Base-by-base conservation (phyloP, 169 alveolate genomes). In the Plasmodium fragile region DNA sequence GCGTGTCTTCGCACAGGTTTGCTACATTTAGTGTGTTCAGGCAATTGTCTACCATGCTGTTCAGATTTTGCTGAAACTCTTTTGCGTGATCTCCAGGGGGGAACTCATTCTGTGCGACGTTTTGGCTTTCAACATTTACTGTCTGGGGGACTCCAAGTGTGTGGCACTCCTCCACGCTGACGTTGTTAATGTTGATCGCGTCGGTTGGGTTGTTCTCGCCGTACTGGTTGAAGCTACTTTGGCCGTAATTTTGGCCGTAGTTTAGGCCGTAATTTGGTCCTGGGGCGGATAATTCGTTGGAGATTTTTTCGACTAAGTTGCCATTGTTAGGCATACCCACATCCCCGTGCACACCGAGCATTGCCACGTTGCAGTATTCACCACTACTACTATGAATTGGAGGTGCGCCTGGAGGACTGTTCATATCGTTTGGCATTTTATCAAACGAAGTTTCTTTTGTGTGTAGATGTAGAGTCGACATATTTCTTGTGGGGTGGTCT, bases 11-110 rank as follows among this genome's bases (percentile, higher is more conserved):
- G 41, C 71, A 59, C 7, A 78, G 22, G 39, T 79, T 79, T 8
- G 49, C 52, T 39, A 77, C 78, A 78, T 89, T 79, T 59, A 89
- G 71, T 3, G 82, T 55, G 52, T 79, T 78, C 30, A 89, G 45
- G 36, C 94, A 77, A 53, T 65, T 89, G n/a, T 79, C 77, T 13
- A 89, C 32, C 80, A 89, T 89, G 49, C 16, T 89, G 81, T 71
- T 53, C 4, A n/a, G 73, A 41, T 77, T 89, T n/a, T 89, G 77
- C 49, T 89, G 94, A 59, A 89, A 78, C 16, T 71, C 43, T 8
- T 59, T 89, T 32, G 36, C n/a, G 49, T 89, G 78, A 41, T 78
- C 94, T 55, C 16, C 71, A 65, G 65, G 43, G 13, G 25, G 28
- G 52, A 78, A 89, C n/a, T 72, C 71, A 25, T 36, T 55, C 13